Evolutionary conservation across 371 early-diverging fungal genomes (phyloP).

Genomic region (Haplosporangium sp.): DNA sequence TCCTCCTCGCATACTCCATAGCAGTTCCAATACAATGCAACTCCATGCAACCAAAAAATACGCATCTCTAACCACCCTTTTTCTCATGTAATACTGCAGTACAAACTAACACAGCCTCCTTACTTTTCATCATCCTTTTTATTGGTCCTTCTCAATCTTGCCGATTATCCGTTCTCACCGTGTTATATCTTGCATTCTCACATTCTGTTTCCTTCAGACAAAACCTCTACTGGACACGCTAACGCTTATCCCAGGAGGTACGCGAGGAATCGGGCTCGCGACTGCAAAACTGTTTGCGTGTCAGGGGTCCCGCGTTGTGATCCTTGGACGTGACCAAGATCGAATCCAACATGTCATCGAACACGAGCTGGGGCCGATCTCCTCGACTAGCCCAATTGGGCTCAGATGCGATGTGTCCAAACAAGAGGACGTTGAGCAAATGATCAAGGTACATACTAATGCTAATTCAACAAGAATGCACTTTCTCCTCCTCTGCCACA

Average conservation of each 20-base stretch:
- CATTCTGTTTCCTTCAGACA: constrained; percentile 2
- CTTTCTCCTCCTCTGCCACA: background rate
- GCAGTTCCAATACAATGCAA: background rate
- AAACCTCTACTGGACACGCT: constrained; percentile 56
- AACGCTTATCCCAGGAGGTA: constrained; percentile 77
- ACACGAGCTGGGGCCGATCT: constrained; percentile 20
- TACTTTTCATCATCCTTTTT: background rate
- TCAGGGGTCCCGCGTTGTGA: constrained; percentile 67
- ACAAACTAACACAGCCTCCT: background rate
- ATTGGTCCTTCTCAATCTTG: background rate
- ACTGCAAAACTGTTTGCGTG: constrained; percentile 70
- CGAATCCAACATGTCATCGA: constrained; percentile 56
- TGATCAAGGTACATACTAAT: constrained; percentile 60
- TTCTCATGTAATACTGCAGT: background rate
- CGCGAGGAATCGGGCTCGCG: constrained; percentile 80
- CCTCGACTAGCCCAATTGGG: constrained; percentile 50
- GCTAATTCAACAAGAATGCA: background rate
- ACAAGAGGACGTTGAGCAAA: constrained; percentile 53
- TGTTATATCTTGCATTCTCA: background rate
- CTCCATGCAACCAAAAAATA: constrained; percentile 4
- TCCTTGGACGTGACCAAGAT: constrained; percentile 66
- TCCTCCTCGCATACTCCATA: background rate
- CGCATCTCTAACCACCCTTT: too few relatives aligned
- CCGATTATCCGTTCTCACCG: background rate
- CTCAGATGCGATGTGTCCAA: constrained; percentile 62